Evolutionary conservation across 257 asterid species (phyloP).

Genomic region (Przewalskia tangutica): DNA sequence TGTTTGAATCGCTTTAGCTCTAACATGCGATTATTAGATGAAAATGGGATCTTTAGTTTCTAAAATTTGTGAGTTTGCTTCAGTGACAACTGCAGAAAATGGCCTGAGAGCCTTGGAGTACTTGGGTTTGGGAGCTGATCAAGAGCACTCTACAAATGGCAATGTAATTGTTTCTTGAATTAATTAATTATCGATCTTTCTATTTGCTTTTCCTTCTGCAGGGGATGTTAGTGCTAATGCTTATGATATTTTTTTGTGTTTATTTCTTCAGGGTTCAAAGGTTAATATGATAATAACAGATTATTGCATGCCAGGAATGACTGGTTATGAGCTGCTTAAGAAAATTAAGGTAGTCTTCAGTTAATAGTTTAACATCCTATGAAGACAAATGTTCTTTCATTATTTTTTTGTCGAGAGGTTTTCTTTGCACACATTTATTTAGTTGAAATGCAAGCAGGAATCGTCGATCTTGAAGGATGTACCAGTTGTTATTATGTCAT

Average conservation of each 20-base stretch:
- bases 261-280: slow-evolving; percentile 29
- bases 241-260: not conserved
- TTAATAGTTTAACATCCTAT: not conserved
- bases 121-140: slow-evolving; percentile 30
- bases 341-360: slow-evolving; percentile 42
- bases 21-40: not conserved
- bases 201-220: not conserved
- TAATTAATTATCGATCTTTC: not conserved
- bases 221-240: not conserved
- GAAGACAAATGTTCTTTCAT: not conserved
- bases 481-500: slow-evolving; percentile 58
- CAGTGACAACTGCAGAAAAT: slow-evolving; percentile 61
- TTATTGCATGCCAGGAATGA: slow-evolving; percentile 72
- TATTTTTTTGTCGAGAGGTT: not conserved
- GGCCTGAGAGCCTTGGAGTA: slow-evolving; percentile 54
- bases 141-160: slow-evolving; percentile 5
- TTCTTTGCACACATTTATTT: not conserved
- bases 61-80: not conserved
- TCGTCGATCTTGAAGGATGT: slow-evolving; percentile 51
- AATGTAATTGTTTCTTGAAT: slow-evolving; percentile 16
- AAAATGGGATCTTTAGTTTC: not conserved
- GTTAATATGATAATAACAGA: slow-evolving; percentile 56
- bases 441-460: slow-evolving; percentile 25
- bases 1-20: not conserved
- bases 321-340: slow-evolving; percentile 60